Evolutionary conservation across 2,329 filamentous ascomycete genomes (phyloP).

Genomic region (Cercospora sp.): DNA sequence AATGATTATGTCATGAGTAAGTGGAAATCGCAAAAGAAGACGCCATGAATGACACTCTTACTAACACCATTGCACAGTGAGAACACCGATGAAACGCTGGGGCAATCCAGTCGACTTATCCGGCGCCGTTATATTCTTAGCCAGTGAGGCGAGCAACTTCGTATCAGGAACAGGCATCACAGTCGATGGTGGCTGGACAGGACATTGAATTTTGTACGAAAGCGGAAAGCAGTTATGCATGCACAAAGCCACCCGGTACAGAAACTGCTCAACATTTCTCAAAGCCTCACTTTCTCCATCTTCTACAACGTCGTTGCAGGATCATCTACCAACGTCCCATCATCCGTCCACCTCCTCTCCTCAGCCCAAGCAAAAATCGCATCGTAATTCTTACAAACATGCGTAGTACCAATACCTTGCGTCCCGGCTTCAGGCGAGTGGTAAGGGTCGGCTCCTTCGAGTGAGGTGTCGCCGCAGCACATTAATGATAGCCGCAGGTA

Average conservation of each 20-base stretch:
- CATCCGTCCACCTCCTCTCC: not conserved
- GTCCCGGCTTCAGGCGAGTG: not conserved
- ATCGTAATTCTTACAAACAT: not conserved
- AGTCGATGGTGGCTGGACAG: constrained; percentile 72
- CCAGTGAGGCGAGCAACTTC: constrained; percentile 71
- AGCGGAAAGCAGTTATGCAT: not conserved
- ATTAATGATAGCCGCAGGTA: not conserved
- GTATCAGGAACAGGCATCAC: constrained; percentile 77
- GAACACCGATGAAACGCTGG: constrained; percentile 83
- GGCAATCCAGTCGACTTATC: constrained; percentile 82
- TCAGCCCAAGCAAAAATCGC: not conserved
- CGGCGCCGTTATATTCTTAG: constrained; percentile 74
- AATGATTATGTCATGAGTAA: constrained; percentile 62
- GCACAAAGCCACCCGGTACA: not conserved
- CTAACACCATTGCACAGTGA: constrained; percentile 47
- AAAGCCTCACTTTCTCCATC: not conserved
- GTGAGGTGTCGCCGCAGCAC: not conserved
- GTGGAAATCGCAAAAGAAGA: too few relatives aligned
- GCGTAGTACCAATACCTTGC: not conserved
- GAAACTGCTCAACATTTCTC: not conserved
- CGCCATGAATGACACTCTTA: too few relatives aligned
- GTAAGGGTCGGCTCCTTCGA: not conserved
- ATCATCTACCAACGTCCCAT: not conserved
- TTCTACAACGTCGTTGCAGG: not conserved
- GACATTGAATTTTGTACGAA: constrained; percentile 1